Percentiles rank a stretch among this genome's conserved stretches.
Conservation (phyloP, 2,329 filamentous ascomycete species). For the Acephala macrosclerotiorum region DNA sequence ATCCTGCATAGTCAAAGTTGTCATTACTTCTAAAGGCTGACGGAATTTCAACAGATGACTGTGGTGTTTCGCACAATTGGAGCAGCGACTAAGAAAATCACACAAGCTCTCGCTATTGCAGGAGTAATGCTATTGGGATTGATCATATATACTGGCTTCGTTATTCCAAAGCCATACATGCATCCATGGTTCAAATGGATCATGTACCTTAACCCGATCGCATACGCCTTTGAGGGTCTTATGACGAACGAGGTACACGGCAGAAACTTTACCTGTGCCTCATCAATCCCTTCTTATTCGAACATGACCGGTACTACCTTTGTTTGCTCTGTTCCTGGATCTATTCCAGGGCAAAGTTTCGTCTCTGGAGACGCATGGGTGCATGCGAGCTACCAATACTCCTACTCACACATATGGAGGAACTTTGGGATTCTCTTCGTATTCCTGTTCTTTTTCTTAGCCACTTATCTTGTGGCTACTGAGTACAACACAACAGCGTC, state of each 20-base stretch:
- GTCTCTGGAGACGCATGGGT: constrained; percentile 67
- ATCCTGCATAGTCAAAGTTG: neutral
- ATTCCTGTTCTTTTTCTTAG: constrained; percentile 66
- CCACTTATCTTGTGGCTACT: constrained; percentile 66
- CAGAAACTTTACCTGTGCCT: neutral
- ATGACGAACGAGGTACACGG: no score
- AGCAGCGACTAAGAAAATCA: constrained; percentile 68
- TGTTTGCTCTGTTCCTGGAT: constrained; percentile 47
- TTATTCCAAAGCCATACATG: constrained; percentile 47
- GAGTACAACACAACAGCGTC: constrained; percentile 63
- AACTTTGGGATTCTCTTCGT: constrained; percentile 74
- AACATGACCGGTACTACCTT: neutral
- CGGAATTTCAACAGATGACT: neutral
- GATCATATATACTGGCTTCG: constrained; percentile 45
- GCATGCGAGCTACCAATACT: constrained; percentile 61
- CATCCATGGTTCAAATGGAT: no score
- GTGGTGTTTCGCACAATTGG: constrained; percentile 1
- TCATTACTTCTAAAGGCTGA: neutral
- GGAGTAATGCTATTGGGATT: constrained; percentile 51
- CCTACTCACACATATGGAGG: constrained; percentile 64
- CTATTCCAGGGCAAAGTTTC: constrained; percentile 55
- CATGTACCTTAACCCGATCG: no score
- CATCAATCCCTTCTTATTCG: neutral
- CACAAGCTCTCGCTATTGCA: constrained; percentile 66
- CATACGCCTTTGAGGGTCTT: no score